Evolutionary conservation across 257 asterid species (phyloP).

Genomic region (Sherardia arvensis): DNA sequence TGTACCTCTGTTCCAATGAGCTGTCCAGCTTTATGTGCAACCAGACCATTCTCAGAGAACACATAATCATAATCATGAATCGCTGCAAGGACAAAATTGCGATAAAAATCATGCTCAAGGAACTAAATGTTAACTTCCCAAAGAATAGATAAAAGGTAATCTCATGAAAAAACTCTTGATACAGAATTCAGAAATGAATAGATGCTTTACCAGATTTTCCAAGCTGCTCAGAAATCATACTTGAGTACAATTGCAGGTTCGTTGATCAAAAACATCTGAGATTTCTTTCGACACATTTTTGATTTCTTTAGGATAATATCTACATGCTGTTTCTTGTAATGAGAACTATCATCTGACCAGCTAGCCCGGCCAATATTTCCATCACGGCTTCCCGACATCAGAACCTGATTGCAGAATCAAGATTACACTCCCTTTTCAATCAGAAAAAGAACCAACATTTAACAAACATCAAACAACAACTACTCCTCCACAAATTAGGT

Average conservation of each 20-base stretch:
- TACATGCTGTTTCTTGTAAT: constrained; percentile 58
- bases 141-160: background rate
- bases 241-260: no score
- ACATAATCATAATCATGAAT: constrained; percentile 65
- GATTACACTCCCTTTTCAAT: background rate
- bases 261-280: no score
- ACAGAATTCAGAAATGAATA: background rate
- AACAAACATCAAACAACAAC: background rate
- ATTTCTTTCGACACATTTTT: no score
- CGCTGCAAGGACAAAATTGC: constrained; percentile 37
- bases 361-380: constrained; percentile 48
- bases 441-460: background rate
- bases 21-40: constrained; percentile 71
- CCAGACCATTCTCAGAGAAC: constrained; percentile 93
- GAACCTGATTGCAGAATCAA: constrained; percentile 23
- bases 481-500: background rate
- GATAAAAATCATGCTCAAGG: background rate
- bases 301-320: no score
- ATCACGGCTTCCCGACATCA: constrained; percentile 77
- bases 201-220: constrained; percentile 53
- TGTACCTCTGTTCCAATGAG: constrained; percentile 75
- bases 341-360: constrained; percentile 74
- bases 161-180: background rate
- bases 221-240: constrained; percentile 96
- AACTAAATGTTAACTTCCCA: background rate